These are phyloP conservation scores for Coemansia sp. DNA, from an alignment of 192 early-diverging fungal genomes.

Conservation along the genomic window DNA sequence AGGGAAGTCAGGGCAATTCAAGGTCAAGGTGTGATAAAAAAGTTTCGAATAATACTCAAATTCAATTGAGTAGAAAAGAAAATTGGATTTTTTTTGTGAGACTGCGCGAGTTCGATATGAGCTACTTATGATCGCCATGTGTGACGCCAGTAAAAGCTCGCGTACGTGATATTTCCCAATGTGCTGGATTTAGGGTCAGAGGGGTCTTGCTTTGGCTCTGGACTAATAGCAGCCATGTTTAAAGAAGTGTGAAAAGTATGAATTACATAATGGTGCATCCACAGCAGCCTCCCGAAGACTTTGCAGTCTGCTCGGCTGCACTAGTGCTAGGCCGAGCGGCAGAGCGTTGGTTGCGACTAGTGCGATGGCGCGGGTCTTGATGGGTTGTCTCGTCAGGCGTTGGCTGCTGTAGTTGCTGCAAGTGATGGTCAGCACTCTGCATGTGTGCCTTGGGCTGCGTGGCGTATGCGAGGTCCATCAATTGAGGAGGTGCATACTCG, in stretches of 20 bases:
- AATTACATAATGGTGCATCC: slow-evolving; percentile 38
- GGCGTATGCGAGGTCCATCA: background rate
- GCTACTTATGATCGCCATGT: no score
- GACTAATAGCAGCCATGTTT: background rate
- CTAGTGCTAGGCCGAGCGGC: background rate
- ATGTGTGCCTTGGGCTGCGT: background rate
- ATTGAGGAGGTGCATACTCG: background rate
- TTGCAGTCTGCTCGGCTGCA: background rate
- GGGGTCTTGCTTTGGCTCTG: no score
- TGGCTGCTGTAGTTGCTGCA: slow-evolving; percentile 9
- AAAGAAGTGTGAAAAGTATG: background rate
- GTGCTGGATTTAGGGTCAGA: no score
- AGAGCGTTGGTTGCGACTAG: slow-evolving; percentile 8
- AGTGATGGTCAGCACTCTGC: background rate
- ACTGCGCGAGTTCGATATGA: background rate
- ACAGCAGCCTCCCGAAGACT: slow-evolving; percentile 27
- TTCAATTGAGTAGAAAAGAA: background rate
- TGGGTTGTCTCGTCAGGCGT: background rate
- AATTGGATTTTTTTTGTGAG: background rate
- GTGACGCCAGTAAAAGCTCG: no score
- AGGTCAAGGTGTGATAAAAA: background rate
- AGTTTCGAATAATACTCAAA: background rate
- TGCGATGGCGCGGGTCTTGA: background rate
- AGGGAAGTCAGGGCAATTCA: background rate
- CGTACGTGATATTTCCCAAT: no score